Percentiles rank a stretch among this genome's conserved stretches.
Conservation (phyloP, 805 yeast genomes). For the Spathaspora boniae region DNA sequence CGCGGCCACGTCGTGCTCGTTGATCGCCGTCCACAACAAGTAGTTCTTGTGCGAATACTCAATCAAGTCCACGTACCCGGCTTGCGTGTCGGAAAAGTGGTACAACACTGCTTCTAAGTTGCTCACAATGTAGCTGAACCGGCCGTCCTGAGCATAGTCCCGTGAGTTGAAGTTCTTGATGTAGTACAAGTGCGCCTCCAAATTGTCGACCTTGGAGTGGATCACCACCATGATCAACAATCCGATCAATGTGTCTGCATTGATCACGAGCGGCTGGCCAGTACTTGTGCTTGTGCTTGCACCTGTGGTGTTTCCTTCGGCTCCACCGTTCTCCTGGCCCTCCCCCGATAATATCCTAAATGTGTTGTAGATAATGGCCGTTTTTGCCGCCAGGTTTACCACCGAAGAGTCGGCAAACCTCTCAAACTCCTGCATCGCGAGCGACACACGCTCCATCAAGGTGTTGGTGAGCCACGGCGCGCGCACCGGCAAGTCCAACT, state of each 20-base stretch:
- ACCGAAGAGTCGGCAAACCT: slow-evolving; percentile 38
- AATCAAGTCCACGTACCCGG: slow-evolving; percentile 34
- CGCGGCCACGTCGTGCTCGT: slow-evolving; percentile 20
- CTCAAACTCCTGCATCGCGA: slow-evolving; percentile 52
- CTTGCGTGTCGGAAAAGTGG: slow-evolving; percentile 42
- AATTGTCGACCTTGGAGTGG: slow-evolving; percentile 53
- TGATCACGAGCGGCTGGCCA: slow-evolving; percentile 6
- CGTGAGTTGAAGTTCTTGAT: slow-evolving; percentile 55
- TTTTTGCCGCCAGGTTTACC: slow-evolving; percentile 44
- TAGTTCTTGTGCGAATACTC: slow-evolving; percentile 45
- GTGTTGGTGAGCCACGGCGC: slow-evolving; percentile 39
- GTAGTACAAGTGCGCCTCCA: slow-evolving; percentile 65
- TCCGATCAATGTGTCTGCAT: slow-evolving; percentile 77
- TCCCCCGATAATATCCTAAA: slow-evolving; percentile 45
- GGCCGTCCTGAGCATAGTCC: slow-evolving; percentile 44
- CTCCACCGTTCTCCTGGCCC: slow-evolving; percentile 3
- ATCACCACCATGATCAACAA: slow-evolving; percentile 68
- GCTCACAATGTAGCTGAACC: slow-evolving; percentile 71
- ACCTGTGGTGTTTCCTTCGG: slow-evolving; percentile 3
- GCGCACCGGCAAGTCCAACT: slow-evolving; percentile 43
- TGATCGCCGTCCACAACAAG: slow-evolving; percentile 52
- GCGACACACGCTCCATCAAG: slow-evolving; percentile 37
- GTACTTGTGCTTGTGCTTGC: slow-evolving; percentile 44
- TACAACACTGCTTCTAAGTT: slow-evolving; percentile 79
- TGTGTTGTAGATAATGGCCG: slow-evolving; percentile 47